These are phyloP conservation scores for Myxozyma neotropica DNA, from an alignment of 805 yeast species.

Conservation along the genomic window DNA sequence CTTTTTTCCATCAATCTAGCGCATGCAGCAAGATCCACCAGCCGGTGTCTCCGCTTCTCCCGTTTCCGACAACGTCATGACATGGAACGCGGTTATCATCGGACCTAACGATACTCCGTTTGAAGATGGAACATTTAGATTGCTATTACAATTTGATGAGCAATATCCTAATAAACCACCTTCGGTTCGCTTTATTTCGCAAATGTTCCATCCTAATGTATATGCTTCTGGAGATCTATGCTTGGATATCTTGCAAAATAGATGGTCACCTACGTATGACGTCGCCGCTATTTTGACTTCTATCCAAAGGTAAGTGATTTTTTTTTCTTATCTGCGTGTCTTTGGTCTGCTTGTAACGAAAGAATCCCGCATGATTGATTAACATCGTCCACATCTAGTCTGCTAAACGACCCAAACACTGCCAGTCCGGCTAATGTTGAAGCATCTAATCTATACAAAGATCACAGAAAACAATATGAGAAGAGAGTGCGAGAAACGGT, in stretches of 20 bases:
- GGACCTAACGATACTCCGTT: conserved; percentile 98
- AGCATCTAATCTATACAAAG: conserved; percentile 93
- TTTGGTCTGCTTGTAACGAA: too few relatives aligned
- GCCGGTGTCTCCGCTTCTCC: conserved; percentile 98
- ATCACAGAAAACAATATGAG: conserved; percentile 88
- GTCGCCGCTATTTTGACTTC: conserved; percentile 94
- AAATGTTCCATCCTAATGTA: conserved; percentile 98
- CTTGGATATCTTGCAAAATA: conserved; percentile 90
- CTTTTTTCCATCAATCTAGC: conserved; percentile 44
- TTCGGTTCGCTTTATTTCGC: conserved; percentile 81
- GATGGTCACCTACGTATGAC: conserved; percentile 99
- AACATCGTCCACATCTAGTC: conserved; percentile 39
- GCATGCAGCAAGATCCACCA: conserved; percentile 98
- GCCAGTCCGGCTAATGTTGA: conserved; percentile 97
- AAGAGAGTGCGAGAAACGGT: conserved; percentile 93
- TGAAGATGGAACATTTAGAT: conserved; percentile 94
- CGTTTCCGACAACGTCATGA: conserved; percentile 93
- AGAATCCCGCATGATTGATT: too few relatives aligned
- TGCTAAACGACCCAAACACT: conserved; percentile 94
- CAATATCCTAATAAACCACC: conserved; percentile 99
- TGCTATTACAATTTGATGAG: conserved; percentile 87
- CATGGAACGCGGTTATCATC: conserved; percentile 95
- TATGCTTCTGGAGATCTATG: conserved; percentile 95
- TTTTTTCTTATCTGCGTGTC: background rate
- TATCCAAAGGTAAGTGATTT: conserved; percentile 61